Base-by-base conservation (phyloP, 169 alveolate genomes). In the Cryptosporidium ubiquitum region DNA sequence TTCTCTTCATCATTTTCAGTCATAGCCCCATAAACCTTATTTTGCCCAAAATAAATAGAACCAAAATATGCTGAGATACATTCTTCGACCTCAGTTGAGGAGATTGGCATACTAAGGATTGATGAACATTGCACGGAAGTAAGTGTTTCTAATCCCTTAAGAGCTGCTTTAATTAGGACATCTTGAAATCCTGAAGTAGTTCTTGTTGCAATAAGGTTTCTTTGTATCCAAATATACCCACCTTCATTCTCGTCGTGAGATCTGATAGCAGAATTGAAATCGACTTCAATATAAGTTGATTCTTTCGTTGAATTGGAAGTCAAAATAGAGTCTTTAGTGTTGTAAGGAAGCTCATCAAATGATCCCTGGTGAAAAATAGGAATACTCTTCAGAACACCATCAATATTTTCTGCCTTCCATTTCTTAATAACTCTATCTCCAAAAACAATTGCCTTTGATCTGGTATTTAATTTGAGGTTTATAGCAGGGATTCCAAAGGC, bases 151-250 rank as follows among this genome's bases (percentile, higher is more conserved):
- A 79, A 60, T 26, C 89, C 74, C 16, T 79, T 64, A 35, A 79
- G 20, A 7, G 89, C 89, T 31, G 79, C 61, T 44, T 79, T 58
- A 5, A 79, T 79, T 20, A 79, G 49, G 3, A 79, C 37, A 79
- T 79, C 89, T 47, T 79, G 89, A 39, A 79, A 79, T 29, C 89
- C 89, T 1, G 68, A 35, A 3, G 89, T 79, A 14, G 89, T 79
- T 61, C 66, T 79, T 3, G 69, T 61, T 60, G 74, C 68, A 79
- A 60, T 31, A 20, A 79, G 31, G 40, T 79, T 79, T 35, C 74
- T 31, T 10, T 79, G 89, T 12, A 64, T 35, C 89, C 89, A 79
- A 79, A 37, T 31, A 23, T 79, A 64, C 16, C 89, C 89, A n/a
- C 89, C 89, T 31, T 64, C 79, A 58, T 58, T 61, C 10, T 61